phyloP scores from a whole-genome alignment of 306 rosid genomes.

The Pueraria montana region DNA sequence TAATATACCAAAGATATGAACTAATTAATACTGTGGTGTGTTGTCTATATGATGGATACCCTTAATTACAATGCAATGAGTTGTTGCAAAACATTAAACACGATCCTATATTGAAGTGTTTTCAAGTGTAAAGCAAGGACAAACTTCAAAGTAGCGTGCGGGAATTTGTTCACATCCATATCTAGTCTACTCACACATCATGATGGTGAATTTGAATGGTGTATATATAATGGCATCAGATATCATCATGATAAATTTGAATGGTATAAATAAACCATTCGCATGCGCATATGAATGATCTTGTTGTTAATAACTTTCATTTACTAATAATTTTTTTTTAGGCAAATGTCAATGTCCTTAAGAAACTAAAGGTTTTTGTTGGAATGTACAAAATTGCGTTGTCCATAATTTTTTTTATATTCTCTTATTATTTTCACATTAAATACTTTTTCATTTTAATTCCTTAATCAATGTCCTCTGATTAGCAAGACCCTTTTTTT shows the following conservation, averaged over 20 bases:
- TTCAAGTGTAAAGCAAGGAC: background rate
- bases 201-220: slow-evolving; percentile 11
- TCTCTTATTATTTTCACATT: too few species aligned
- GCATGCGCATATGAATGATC: background rate
- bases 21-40: background rate
- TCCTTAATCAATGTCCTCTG: too few species aligned
- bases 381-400: too few species aligned
- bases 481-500: too few species aligned
- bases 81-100: background rate
- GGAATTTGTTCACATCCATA: background rate
- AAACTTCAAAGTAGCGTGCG: background rate
- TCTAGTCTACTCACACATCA: background rate
- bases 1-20: background rate
- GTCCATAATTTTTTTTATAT: too few species aligned
- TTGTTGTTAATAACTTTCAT: background rate
- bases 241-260: background rate
- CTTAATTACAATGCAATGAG: background rate
- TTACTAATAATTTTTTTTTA: too few species aligned
- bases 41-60: too few species aligned
- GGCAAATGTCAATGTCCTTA: too few species aligned
- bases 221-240: background rate
- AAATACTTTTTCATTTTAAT: too few species aligned
- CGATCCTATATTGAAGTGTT: background rate
- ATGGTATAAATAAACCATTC: background rate
- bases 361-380: too few species aligned